Evolutionary conservation across 805 yeast species (phyloP).

Genomic region (Kodamaea nitidulidarum): DNA sequence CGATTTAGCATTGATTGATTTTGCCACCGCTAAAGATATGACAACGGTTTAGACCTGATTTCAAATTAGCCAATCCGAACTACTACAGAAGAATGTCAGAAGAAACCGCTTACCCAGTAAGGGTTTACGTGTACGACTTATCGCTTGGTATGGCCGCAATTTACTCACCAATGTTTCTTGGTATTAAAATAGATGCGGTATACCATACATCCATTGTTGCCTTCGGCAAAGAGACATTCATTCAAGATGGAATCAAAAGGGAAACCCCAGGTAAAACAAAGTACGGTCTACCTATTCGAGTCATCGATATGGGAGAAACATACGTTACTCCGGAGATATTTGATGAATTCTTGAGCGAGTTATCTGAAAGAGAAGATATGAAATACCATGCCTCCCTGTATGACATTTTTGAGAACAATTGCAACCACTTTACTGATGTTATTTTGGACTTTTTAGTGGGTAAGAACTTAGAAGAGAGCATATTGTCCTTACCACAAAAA

Average conservation of each 20-base stretch:
- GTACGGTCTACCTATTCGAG: constrained; percentile 54
- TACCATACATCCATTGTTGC: constrained; percentile 63
- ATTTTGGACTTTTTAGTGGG: constrained; percentile 56
- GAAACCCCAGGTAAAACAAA: constrained; percentile 50
- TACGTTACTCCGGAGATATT: constrained; percentile 49
- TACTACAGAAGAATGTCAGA: constrained; percentile 8
- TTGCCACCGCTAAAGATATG: constrained; percentile 4
- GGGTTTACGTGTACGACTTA: constrained; percentile 60
- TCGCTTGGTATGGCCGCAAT: constrained; percentile 57
- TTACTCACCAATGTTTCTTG: constrained; percentile 48
- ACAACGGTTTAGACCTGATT: too few relatives aligned
- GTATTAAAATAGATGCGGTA: constrained; percentile 54
- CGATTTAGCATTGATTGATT: not conserved
- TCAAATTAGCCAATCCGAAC: too few relatives aligned
- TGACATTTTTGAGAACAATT: constrained; percentile 59
- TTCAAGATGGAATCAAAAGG: constrained; percentile 53
- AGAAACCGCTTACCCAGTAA: constrained; percentile 36
- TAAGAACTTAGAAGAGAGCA: constrained; percentile 49
- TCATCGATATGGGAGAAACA: constrained; percentile 52
- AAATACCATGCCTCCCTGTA: constrained; percentile 47
- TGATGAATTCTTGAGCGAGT: constrained; percentile 49
- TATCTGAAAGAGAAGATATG: constrained; percentile 32
- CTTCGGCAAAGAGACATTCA: constrained; percentile 52
- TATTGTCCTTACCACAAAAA: constrained; percentile 48
- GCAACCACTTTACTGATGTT: constrained; percentile 64